Evolutionary conservation across 306 rosid species (phyloP), one percentile per base, ranked within the genome.

Genomic region (Acacia confusa): DNA sequence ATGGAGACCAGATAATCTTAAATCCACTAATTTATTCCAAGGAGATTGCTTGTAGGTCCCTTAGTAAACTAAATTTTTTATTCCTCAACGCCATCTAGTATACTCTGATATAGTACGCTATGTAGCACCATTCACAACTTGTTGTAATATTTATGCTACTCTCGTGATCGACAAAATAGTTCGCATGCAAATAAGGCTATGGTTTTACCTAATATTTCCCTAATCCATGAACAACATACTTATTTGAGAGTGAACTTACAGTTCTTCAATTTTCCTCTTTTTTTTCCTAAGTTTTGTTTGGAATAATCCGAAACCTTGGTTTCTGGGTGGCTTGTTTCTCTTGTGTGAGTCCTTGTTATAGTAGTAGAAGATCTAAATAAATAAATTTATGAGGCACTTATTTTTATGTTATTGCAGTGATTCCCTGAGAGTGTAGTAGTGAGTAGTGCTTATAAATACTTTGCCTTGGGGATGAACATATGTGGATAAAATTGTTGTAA

Each of bases 1-100:
- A n/a, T n/a, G n/a, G n/a, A n/a, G n/a, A n/a, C n/a, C n/a, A n/a
- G n/a, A n/a, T n/a, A n/a, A n/a, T n/a, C n/a, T n/a, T n/a, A n/a
- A n/a, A n/a, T n/a, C n/a, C n/a, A n/a, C n/a, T n/a, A n/a, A n/a
- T n/a, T n/a, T n/a, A n/a, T n/a, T n/a, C n/a, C n/a, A n/a, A n/a
- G n/a, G n/a, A n/a, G n/a, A n/a, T 66, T 78, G 53, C 68, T 34
- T 80, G 38, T 75, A 70, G 72, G 55, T 30, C 70, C 75, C 38
- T 55, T 40, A 19, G 48, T 38, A 45, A 79, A 65, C 69, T 71
- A 70, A 50, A 16, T 9, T 50, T 50, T 45, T 16, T 19, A 16
- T 45, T 45, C 13, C 13, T 44, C 50, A 44, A 12, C 52, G 14
- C 52, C 52, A 47, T 47, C 14, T 19, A 47, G 19, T 0, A 47